phyloP scores from a whole-genome alignment of 2,329 filamentous ascomycete genomes.

The Fusarium citri region DNA sequence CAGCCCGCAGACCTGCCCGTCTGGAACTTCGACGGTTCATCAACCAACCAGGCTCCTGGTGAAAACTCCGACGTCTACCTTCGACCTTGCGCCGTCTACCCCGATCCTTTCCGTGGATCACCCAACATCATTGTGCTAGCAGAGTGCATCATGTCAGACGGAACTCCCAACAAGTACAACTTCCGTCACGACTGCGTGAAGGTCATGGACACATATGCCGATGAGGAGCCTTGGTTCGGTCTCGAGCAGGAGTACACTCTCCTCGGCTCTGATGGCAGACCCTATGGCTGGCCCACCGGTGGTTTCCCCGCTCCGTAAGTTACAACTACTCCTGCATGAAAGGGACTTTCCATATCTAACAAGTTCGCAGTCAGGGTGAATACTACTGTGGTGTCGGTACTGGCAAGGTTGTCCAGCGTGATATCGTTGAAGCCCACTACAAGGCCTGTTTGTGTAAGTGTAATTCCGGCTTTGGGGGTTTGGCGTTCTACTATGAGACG shows the following conservation, averaged over 20 bases:
- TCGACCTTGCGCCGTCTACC: constrained; percentile 87
- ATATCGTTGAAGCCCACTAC: constrained; percentile 83
- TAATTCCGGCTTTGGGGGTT: neutral
- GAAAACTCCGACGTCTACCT: constrained; percentile 99
- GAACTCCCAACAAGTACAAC: constrained; percentile 98
- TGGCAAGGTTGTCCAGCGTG: constrained; percentile 96
- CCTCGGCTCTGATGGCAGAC: constrained; percentile 83
- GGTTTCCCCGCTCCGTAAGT: constrained; percentile 83
- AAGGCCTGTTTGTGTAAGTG: constrained; percentile 73
- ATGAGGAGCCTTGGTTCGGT: constrained; percentile 94
- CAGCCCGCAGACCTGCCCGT: constrained; percentile 64
- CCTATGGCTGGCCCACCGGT: constrained; percentile 78
- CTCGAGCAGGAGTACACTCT: constrained; percentile 94
- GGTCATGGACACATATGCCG: constrained; percentile 87
- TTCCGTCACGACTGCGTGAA: constrained; percentile 91
- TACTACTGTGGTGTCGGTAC: constrained; percentile 90
- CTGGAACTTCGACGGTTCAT: constrained; percentile 78
- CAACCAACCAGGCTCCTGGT: constrained; percentile 89
- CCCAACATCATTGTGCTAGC: constrained; percentile 95
- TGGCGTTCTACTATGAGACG: neutral
- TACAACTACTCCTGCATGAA: no score
- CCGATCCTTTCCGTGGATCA: constrained; percentile 88
- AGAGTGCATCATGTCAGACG: constrained; percentile 95
- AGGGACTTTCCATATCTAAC: constrained; percentile 10
- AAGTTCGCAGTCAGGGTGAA: constrained; percentile 50